Percentiles rank a stretch among this genome's conserved stretches.
Conservation (phyloP, 768 basidiomycete genomes). For the Dictyophora rubrovolvata region DNA sequence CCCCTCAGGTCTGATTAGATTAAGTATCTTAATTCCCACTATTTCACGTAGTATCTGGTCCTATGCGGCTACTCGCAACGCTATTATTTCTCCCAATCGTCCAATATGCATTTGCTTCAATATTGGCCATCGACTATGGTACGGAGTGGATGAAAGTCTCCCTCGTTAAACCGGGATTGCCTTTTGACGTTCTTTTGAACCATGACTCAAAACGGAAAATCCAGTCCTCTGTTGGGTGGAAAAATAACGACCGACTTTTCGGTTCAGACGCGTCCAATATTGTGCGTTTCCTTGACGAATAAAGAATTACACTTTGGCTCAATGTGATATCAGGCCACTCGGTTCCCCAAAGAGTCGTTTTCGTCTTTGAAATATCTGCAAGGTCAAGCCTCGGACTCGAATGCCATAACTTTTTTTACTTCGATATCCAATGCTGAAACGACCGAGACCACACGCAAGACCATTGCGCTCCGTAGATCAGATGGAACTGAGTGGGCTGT, state of each 20-base stretch:
- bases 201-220: conserved; percentile 97
- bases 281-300: conserved; percentile 37
- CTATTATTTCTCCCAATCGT: conserved; percentile 21
- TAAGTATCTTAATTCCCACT: too few relatives aligned
- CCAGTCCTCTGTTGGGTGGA: conserved; percentile 83
- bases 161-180: conserved; percentile 85
- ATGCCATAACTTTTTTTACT: conserved; percentile 46
- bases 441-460: conserved; percentile 45
- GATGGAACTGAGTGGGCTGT: conserved; percentile 62
- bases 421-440: conserved; percentile 34
- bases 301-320: background rate
- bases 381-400: conserved; percentile 54
- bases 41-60: background rate
- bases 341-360: conserved; percentile 85
- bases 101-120: conserved; percentile 47
- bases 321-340: conserved; percentile 59
- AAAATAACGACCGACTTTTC: conserved; percentile 81
- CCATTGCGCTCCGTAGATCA: conserved; percentile 43
- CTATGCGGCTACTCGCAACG: background rate
- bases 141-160: conserved; percentile 96
- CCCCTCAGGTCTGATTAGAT: background rate
- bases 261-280: conserved; percentile 82
- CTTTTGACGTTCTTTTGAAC: conserved; percentile 93
- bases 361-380: conserved; percentile 77
- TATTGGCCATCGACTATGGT: conserved; percentile 97